Conservation (phyloP, 768 basidiomycete species). For the Cyclocybe cylindracea region DNA sequence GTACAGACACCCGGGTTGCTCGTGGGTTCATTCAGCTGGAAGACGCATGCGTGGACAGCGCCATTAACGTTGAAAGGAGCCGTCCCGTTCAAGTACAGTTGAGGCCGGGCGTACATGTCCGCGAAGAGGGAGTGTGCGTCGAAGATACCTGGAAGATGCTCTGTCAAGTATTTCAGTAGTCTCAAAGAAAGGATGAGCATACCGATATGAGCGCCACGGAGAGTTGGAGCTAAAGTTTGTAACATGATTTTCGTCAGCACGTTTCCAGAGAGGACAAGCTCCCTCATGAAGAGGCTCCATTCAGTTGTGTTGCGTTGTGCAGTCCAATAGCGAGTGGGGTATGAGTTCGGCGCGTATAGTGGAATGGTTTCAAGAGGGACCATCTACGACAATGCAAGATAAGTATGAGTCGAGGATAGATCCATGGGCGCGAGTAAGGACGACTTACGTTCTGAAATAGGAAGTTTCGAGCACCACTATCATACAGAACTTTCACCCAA, state of each 20-base stretch:
- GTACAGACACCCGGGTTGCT: constrained; percentile 32
- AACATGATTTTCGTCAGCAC: constrained; percentile 52
- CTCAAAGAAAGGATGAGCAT: constrained; percentile 7
- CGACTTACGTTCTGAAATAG: constrained; percentile 64
- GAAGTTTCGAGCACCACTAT: constrained; percentile 64
- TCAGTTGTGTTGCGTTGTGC: constrained; percentile 53
- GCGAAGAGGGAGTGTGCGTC: constrained; percentile 62
- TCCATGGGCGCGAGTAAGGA: background rate
- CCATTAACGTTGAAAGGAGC: constrained; percentile 62
- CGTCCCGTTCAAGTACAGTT: constrained; percentile 61
- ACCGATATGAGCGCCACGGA: constrained; percentile 63
- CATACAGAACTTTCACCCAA: constrained; percentile 58
- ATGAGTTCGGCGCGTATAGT: constrained; percentile 48
- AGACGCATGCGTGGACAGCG: constrained; percentile 48
- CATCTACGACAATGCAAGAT: constrained; percentile 39
- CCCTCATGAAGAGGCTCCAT: constrained; percentile 57
- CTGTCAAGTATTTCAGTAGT: background rate
- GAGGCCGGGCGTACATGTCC: constrained; percentile 56
- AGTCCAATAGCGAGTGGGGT: constrained; percentile 53
- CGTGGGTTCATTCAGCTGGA: constrained; percentile 30
- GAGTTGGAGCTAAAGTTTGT: constrained; percentile 43
- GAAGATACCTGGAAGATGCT: constrained; percentile 45
- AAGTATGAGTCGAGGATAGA: background rate
- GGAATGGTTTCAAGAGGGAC: constrained; percentile 53
- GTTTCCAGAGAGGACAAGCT: constrained; percentile 54